phyloP scores from a whole-genome alignment of 139 green algal genomes.

The Tetratostichococcus sp. region DNA sequence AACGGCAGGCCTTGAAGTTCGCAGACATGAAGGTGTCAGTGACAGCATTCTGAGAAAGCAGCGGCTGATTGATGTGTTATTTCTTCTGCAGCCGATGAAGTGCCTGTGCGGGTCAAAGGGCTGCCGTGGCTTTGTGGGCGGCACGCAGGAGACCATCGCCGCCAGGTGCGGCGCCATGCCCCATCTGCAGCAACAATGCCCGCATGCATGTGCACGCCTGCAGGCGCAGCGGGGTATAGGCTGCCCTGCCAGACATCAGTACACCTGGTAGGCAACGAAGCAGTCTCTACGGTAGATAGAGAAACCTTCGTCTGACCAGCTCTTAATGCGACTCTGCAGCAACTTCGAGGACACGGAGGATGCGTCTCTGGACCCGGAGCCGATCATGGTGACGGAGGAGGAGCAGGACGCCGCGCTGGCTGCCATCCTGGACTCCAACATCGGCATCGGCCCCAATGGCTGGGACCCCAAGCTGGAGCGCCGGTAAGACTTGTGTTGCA shows the following conservation, averaged over 20 bases:
- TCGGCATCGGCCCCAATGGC: conserved; percentile 42
- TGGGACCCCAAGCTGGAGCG: conserved; percentile 13
- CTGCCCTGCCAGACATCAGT: too few species aligned
- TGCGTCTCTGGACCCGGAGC: conserved; percentile 53
- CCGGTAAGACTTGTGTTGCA: background rate
- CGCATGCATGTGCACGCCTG: too few species aligned
- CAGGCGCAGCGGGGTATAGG: too few species aligned
- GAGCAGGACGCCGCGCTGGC: conserved; percentile 51
- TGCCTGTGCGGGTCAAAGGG: conserved; percentile 55
- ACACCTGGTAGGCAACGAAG: too few species aligned
- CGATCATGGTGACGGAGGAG: conserved; percentile 67
- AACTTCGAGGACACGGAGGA: conserved; percentile 3
- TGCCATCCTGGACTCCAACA: conserved; percentile 62
- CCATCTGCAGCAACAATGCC: too few species aligned
- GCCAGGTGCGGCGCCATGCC: background rate
- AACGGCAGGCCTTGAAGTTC: too few species aligned
- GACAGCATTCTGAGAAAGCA: too few species aligned
- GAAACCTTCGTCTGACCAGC: too few species aligned
- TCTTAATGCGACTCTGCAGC: too few species aligned
- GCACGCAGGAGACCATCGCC: conserved; percentile 28
- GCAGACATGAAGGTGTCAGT: too few species aligned
- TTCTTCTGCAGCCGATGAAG: conserved; percentile 36
- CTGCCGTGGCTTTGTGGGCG: conserved; percentile 84
- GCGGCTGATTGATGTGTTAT: background rate
- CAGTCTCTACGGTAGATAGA: too few species aligned